These are phyloP conservation scores for Cyberlindnera xishuangbannaensis DNA, from an alignment of 805 yeast genomes.

Conservation along the genomic window DNA sequence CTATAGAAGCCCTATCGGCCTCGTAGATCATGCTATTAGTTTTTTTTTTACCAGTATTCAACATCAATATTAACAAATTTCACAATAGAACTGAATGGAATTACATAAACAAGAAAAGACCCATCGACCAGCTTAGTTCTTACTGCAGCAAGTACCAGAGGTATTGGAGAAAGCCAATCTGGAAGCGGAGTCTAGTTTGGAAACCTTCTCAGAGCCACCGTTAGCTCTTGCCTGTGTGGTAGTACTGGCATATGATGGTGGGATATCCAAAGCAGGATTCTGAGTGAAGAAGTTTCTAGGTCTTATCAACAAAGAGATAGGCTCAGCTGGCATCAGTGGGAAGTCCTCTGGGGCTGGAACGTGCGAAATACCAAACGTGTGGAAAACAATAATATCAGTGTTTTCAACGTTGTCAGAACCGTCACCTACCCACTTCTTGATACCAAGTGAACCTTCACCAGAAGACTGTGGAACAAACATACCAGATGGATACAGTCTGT, in stretches of 20 bases:
- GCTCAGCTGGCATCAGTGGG: slow-evolving; percentile 87
- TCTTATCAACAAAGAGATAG: slow-evolving; percentile 65
- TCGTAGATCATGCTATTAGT: too few species aligned
- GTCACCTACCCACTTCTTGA: slow-evolving; percentile 65
- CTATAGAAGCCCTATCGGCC: too few species aligned
- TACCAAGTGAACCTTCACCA: slow-evolving; percentile 62
- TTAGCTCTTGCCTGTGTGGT: slow-evolving; percentile 36
- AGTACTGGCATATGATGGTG: slow-evolving; percentile 53
- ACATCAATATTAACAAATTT: too few species aligned
- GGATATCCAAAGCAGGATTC: slow-evolving; percentile 72
- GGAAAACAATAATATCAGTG: slow-evolving; percentile 71
- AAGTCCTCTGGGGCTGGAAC: slow-evolving; percentile 88
- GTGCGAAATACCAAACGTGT: slow-evolving; percentile 80
- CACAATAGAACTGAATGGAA: too few species aligned
- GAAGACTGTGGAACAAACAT: slow-evolving; percentile 71
- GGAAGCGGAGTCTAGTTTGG: slow-evolving; percentile 41
- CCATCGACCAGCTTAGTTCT: too few species aligned
- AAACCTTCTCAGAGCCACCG: slow-evolving; percentile 33
- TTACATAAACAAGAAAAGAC: too few species aligned
- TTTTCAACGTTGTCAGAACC: slow-evolving; percentile 52
- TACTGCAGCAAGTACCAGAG: slow-evolving; percentile 22
- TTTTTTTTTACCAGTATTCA: too few species aligned
- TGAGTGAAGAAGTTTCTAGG: slow-evolving; percentile 76
- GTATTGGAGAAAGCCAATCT: slow-evolving; percentile 41
- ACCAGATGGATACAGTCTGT: slow-evolving; percentile 75